These are phyloP conservation scores for Fusarium dlaminii DNA, from an alignment of 2,329 filamentous ascomycete genomes.

Conservation along the genomic window DNA sequence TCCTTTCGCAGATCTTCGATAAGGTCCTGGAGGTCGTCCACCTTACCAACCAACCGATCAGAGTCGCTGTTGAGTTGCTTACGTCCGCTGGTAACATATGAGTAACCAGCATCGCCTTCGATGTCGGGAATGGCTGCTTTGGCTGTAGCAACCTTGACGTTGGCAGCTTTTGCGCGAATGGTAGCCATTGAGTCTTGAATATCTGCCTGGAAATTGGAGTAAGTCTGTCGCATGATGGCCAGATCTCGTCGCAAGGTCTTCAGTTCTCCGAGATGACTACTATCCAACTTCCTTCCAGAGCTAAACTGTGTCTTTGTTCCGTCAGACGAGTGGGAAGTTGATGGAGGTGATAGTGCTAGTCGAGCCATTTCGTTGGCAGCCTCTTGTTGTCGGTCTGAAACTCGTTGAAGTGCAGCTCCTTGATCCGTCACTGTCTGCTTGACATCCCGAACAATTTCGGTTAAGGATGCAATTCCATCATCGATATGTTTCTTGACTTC, in stretches of 20 bases:
- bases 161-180: conserved; percentile 82
- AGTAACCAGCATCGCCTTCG: conserved; percentile 81
- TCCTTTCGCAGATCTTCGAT: conserved; percentile 98
- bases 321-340: conserved; percentile 55
- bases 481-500: conserved; percentile 98
- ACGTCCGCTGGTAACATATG: conserved; percentile 86
- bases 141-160: conserved; percentile 79
- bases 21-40: conserved; percentile 96
- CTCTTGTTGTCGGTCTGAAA: conserved; percentile 91
- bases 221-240: conserved; percentile 91
- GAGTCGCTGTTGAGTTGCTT: conserved; percentile 88
- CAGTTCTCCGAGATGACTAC: conserved; percentile 77
- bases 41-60: conserved; percentile 87
- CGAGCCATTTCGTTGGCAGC: conserved; percentile 85
- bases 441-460: conserved; percentile 84
- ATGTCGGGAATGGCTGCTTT: conserved; percentile 76
- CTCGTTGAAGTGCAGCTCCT: conserved; percentile 80
- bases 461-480: conserved; percentile 84
- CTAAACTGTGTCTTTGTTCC: conserved; percentile 48
- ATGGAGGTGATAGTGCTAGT: conserved; percentile 59
- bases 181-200: conserved; percentile 87
- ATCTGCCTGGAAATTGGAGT: conserved; percentile 89
- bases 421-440: conserved; percentile 87
- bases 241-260: conserved; percentile 87
- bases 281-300: conserved; percentile 58